A percentile compares a stretch with the other conserved stretches of the same genome.
Conservation (phyloP, 2,329 filamentous ascomycete genomes). For the Exserohilum turcica region DNA sequence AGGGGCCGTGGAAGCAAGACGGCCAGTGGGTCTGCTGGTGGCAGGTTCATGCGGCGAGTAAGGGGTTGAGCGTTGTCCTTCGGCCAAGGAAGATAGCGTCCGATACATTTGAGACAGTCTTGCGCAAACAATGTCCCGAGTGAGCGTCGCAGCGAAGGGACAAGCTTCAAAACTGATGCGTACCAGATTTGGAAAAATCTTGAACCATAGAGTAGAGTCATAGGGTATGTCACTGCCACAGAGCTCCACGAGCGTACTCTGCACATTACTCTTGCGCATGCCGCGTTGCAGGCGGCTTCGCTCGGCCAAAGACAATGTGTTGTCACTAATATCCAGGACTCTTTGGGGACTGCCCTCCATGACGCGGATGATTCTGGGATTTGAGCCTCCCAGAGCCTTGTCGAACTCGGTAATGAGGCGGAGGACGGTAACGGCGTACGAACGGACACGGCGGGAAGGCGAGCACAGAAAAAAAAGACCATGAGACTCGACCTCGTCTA, state of each 20-base stretch:
- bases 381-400: constrained; percentile 78
- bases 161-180: constrained; percentile 89
- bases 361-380: constrained; percentile 84
- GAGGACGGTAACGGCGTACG: constrained; percentile 90
- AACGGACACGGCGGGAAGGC: constrained; percentile 84
- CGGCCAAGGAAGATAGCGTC: constrained; percentile 77
- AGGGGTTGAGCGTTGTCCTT: constrained; percentile 58
- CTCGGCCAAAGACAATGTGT: constrained; percentile 88
- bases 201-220: constrained; percentile 95
- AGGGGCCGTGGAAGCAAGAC: constrained; percentile 68
- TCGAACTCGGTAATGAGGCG: constrained; percentile 94
- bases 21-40: constrained; percentile 63
- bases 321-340: constrained; percentile 90
- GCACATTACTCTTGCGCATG: constrained; percentile 79
- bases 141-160: constrained; percentile 86
- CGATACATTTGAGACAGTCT: constrained; percentile 92
- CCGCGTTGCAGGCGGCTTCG: constrained; percentile 89
- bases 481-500: constrained; percentile 96
- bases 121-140: constrained; percentile 89
- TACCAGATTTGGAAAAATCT: constrained; percentile 94
- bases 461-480: constrained; percentile 97
- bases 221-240: constrained; percentile 96
- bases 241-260: constrained; percentile 87
- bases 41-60: constrained; percentile 64
- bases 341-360: constrained; percentile 86